These are phyloP conservation scores for Ganoderma meredithae DNA, from an alignment of 1,284 basidiomycete species.

Conservation along the genomic window DNA sequence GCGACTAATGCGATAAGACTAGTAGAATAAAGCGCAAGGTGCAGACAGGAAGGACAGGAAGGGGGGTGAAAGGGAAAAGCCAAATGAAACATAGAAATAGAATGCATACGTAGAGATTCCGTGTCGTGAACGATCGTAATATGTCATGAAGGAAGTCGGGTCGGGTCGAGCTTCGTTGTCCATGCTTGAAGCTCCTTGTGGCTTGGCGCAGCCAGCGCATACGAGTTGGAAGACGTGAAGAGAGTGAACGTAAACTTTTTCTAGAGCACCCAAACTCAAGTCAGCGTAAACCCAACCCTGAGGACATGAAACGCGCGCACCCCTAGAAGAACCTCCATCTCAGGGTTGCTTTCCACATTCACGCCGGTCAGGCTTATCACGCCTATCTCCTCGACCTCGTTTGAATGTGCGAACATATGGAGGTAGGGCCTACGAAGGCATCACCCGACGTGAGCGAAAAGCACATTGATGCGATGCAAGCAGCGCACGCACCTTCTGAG, in stretches of 20 bases:
- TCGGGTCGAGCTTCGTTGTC: constrained; percentile 84
- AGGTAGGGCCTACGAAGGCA: constrained; percentile 78
- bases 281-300: constrained; percentile 13
- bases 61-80: neutral
- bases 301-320: constrained; percentile 54
- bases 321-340: constrained; percentile 86
- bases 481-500: constrained; percentile 74
- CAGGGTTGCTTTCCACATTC: constrained; percentile 86
- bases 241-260: constrained; percentile 87
- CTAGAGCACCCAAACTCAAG: constrained; percentile 49
- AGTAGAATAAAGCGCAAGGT: constrained; percentile 12
- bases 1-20: constrained; percentile 20
- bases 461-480: neutral
- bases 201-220: constrained; percentile 83
- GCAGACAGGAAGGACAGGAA: constrained; percentile 10
- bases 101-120: constrained; percentile 9
- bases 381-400: constrained; percentile 85
- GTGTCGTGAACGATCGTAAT: constrained; percentile 29
- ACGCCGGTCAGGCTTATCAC: constrained; percentile 88
- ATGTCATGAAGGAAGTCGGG: constrained; percentile 49
- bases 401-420: constrained; percentile 83
- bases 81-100: constrained; percentile 18
- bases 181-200: constrained; percentile 85
- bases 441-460: constrained; percentile 13
- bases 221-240: constrained; percentile 90